Evolutionary conservation across 1,139 yeast species (phyloP).

Genomic region (Blastobotrys persicus): DNA sequence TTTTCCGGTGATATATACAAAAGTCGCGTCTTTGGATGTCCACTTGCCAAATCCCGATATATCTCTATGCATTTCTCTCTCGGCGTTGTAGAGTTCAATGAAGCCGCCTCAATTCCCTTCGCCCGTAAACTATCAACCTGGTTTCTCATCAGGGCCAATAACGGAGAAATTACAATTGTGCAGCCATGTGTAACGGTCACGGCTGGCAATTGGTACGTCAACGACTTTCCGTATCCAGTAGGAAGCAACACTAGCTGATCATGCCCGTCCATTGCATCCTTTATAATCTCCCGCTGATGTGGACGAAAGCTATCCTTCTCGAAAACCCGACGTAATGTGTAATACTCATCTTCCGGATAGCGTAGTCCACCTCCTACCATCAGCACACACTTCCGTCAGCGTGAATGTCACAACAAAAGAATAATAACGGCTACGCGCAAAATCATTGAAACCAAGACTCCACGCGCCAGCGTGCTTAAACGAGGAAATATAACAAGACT

Average conservation of each 20-base stretch:
- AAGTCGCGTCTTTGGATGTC: constrained; percentile 57
- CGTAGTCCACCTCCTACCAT: background rate
- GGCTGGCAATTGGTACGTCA: constrained; percentile 94
- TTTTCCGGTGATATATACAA: constrained; percentile 93
- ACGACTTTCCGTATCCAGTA: constrained; percentile 96
- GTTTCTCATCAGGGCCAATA: constrained; percentile 95
- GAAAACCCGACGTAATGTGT: constrained; percentile 27
- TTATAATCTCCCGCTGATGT: constrained; percentile 71
- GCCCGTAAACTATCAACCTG: constrained; percentile 78
- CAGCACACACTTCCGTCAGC: background rate
- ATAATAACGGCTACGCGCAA: background rate
- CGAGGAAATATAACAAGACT: too few relatives aligned
- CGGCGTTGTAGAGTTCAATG: constrained; percentile 69
- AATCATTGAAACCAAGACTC: too few relatives aligned
- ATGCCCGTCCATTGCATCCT: constrained; percentile 62
- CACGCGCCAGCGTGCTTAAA: too few relatives aligned
- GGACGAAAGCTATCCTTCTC: constrained; percentile 50
- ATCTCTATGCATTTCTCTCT: constrained; percentile 63
- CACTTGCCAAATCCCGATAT: constrained; percentile 60
- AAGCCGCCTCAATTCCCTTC: constrained; percentile 69
- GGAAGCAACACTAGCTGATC: constrained; percentile 92
- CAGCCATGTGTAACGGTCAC: constrained; percentile 76
- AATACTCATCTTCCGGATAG: constrained; percentile 18
- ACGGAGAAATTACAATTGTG: constrained; percentile 88
- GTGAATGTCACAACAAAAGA: background rate